These are phyloP conservation scores for Sabuloglossum arenarium DNA, from an alignment of 495 filamentous ascomycete species.

Conservation along the genomic window DNA sequence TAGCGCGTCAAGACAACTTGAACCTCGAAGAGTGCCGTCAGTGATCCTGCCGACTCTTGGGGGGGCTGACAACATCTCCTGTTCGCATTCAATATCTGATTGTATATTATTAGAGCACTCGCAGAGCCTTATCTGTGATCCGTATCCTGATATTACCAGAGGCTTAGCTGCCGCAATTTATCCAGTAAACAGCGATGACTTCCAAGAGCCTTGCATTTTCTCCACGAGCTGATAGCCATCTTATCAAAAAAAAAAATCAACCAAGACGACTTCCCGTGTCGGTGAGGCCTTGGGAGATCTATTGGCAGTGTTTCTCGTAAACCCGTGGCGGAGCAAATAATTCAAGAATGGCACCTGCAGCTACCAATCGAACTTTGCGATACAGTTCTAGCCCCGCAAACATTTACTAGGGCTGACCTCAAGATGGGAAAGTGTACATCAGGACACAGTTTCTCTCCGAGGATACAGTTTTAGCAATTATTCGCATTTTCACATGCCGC, in stretches of 20 bases:
- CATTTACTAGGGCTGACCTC: background rate
- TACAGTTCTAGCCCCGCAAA: background rate
- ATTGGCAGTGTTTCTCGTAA: background rate
- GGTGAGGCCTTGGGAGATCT: background rate
- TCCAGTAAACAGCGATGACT: no score
- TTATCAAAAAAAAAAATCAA: no score
- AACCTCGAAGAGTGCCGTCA: no score
- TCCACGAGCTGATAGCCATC: background rate
- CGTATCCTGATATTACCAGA: background rate
- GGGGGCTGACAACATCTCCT: background rate
- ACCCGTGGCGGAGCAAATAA: background rate
- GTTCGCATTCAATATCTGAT: background rate
- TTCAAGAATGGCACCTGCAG: background rate
- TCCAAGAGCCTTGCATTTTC: no score
- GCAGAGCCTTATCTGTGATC: background rate
- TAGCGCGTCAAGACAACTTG: no score
- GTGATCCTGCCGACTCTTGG: no score
- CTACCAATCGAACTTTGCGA: background rate
- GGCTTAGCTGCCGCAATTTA: no score
- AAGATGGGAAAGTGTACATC: no score
- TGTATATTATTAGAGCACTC: background rate
- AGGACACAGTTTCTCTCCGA: no score
- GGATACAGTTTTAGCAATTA: no score
- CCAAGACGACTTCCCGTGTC: background rate
- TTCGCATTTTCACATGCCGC: no score